These are phyloP conservation scores for Ilex aquifolium DNA, from an alignment of 257 asterid genomes.

Conservation along the genomic window DNA sequence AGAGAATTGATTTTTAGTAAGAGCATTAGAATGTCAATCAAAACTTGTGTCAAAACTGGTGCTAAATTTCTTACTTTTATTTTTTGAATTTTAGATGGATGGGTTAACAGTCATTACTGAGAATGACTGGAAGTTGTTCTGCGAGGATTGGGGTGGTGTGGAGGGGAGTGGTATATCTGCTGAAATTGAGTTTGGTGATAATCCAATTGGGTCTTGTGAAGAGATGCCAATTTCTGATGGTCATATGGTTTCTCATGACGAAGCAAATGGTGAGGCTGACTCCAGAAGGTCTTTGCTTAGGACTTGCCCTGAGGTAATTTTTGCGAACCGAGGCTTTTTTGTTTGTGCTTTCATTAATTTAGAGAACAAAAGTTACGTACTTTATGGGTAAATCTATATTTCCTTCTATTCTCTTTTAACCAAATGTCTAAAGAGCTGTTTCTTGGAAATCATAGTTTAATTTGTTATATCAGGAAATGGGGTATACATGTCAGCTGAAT, in stretches of 20 bases:
- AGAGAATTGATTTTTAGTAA: too few species aligned
- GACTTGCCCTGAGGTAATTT: slow-evolving; percentile 76
- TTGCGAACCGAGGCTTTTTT: slow-evolving; percentile 16
- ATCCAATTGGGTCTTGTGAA: slow-evolving; percentile 31
- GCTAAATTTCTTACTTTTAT: slow-evolving; percentile 13
- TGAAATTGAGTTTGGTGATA: slow-evolving; percentile 45
- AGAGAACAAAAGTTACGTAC: not conserved
- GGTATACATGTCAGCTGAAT: too few species aligned
- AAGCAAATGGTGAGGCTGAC: slow-evolving; percentile 27
- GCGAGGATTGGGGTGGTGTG: slow-evolving; percentile 88
- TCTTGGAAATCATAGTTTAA: too few species aligned
- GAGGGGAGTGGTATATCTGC: slow-evolving; percentile 59
- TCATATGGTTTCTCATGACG: slow-evolving; percentile 32
- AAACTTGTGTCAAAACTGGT: slow-evolving; percentile 8
- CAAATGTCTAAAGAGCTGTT: too few species aligned
- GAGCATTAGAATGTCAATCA: not conserved
- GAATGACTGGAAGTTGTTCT: slow-evolving; percentile 82
- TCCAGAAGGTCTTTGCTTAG: slow-evolving; percentile 43
- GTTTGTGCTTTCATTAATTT: slow-evolving; percentile 3
- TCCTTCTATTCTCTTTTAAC: too few species aligned
- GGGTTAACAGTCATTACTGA: slow-evolving; percentile 55
- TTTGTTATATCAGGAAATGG: too few species aligned
- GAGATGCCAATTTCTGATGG: slow-evolving; percentile 54
- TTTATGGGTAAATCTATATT: too few species aligned
- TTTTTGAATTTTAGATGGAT: slow-evolving; percentile 50